These are phyloP conservation scores for Annulohypoxylon bovei DNA, from an alignment of 495 filamentous ascomycete species.

Conservation along the genomic window DNA sequence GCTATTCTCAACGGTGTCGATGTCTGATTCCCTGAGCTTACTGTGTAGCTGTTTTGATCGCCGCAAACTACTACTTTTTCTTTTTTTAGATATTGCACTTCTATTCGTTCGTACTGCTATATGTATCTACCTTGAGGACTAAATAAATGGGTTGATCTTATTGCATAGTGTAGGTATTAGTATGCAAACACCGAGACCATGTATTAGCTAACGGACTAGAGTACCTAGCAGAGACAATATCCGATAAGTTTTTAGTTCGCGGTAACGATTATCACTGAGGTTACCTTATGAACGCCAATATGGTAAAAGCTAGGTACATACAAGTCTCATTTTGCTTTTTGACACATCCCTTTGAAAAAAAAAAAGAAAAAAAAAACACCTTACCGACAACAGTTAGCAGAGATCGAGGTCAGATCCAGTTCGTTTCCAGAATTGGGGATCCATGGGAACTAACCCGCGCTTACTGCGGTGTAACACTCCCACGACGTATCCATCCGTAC, in stretches of 20 bases:
- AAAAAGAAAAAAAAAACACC: not conserved
- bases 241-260: not conserved
- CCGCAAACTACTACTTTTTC: not conserved
- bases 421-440: not conserved
- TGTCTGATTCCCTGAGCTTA: not conserved
- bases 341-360: too few species aligned
- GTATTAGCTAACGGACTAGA: not conserved
- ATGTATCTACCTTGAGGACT: not conserved
- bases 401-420: conserved; percentile 9
- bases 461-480: conserved; percentile 17
- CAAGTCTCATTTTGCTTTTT: not conserved
- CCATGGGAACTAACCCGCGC: not conserved
- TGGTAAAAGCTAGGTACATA: not conserved
- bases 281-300: not conserved
- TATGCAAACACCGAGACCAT: not conserved
- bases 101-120: not conserved
- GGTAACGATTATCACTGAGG: not conserved
- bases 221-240: not conserved
- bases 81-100: not conserved
- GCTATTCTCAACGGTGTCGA: not conserved
- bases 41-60: not conserved
- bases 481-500: not conserved
- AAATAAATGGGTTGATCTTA: not conserved
- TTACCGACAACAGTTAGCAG: not conserved
- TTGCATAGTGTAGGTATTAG: not conserved